Percentiles rank a stretch among this genome's conserved stretches.
Evolutionary conservation across 2,329 filamentous ascomycete genomes (phyloP).

Genomic region (Microsporum audouinii): DNA sequence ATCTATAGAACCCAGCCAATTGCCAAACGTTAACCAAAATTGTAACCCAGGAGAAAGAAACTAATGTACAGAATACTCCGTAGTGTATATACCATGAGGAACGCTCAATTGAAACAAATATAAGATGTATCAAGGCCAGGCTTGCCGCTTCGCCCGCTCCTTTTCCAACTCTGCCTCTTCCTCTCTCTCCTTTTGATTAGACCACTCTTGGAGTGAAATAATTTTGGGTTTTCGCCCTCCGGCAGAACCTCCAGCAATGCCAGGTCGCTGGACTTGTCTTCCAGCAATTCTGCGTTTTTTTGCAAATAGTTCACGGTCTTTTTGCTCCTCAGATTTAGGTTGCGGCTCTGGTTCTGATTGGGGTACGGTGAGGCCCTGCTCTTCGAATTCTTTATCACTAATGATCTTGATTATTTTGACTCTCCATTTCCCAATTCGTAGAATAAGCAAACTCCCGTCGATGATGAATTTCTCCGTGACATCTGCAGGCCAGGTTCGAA

Average conservation of each 20-base stretch:
- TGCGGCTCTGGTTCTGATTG: not conserved
- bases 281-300: slow-evolving; percentile 1
- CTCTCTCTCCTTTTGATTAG: not conserved
- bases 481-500: slow-evolving; percentile 33
- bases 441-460: slow-evolving; percentile 41
- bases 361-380: slow-evolving; percentile 25
- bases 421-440: slow-evolving; percentile 50
- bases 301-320: not conserved
- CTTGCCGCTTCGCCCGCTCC: not conserved
- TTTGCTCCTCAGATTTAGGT: not conserved
- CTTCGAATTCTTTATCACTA: slow-evolving; percentile 42
- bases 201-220: not conserved
- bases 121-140: not conserved
- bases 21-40: not conserved
- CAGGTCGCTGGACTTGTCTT: not conserved
- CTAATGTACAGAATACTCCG: not conserved
- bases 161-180: not conserved
- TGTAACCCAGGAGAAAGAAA: not conserved
- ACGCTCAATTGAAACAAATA: not conserved
- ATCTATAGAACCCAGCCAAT: not conserved
- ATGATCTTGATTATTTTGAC: slow-evolving; percentile 47
- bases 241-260: not conserved
- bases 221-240: not conserved
- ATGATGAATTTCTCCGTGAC: slow-evolving; percentile 41
- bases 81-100: not conserved